phyloP scores from a whole-genome alignment of 306 rosid genomes.

The Vachellia pachyceras region DNA sequence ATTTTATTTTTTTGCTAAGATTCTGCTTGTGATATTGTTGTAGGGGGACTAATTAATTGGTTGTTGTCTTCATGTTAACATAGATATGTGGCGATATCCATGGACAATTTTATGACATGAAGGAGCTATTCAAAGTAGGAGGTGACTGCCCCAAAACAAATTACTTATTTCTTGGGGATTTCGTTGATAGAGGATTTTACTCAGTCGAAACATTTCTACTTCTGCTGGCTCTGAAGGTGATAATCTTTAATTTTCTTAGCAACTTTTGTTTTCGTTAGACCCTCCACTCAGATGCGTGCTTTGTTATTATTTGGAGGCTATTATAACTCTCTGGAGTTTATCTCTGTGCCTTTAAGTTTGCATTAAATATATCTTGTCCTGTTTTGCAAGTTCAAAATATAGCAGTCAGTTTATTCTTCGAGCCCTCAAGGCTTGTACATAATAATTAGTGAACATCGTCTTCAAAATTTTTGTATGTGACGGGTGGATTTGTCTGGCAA shows the following conservation, averaged over 20 bases:
- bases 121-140: slow-evolving; percentile 99
- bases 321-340: background rate
- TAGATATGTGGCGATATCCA: slow-evolving; percentile 99
- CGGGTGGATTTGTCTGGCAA: background rate
- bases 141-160: slow-evolving; percentile 98
- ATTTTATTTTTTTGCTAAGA: background rate
- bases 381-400: slow-evolving; percentile 23
- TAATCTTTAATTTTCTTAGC: slow-evolving; percentile 22
- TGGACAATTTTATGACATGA: slow-evolving; percentile 98
- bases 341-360: slow-evolving; percentile 4
- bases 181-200: slow-evolving; percentile 96
- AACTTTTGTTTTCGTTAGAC: background rate
- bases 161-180: slow-evolving; percentile 97
- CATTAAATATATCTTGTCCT: slow-evolving; percentile 12
- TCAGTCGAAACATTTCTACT: slow-evolving; percentile 95
- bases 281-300: background rate
- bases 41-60: slow-evolving; percentile 25
- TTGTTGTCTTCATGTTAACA: slow-evolving; percentile 18
- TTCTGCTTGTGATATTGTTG: slow-evolving; percentile 15
- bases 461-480: background rate
- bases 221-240: slow-evolving; percentile 92
- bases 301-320: background rate
- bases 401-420: slow-evolving; percentile 18
- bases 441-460: background rate
- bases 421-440: background rate